These are phyloP conservation scores for Trichocomaceae sp. DNA, from an alignment of 2,329 filamentous ascomycete species.

Conservation along the genomic window DNA sequence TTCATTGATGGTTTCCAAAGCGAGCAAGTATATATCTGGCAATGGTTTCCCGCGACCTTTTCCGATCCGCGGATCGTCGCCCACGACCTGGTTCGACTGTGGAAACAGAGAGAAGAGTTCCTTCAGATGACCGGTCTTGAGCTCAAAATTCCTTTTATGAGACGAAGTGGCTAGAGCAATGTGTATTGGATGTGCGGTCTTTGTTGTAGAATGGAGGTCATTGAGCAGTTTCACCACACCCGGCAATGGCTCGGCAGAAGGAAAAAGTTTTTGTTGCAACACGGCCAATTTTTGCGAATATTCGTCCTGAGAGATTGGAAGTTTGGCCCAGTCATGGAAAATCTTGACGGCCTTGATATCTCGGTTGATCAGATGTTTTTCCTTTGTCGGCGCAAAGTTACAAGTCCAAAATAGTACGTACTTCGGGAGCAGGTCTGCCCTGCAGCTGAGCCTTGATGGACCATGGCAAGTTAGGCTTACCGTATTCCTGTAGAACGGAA, in stretches of 20 bases:
- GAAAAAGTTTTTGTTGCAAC: slow-evolving; percentile 68
- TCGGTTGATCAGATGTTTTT: neutral
- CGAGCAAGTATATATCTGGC: slow-evolving; percentile 89
- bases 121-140: slow-evolving; percentile 61
- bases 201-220: slow-evolving; percentile 29
- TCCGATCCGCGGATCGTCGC: slow-evolving; percentile 74
- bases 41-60: slow-evolving; percentile 84
- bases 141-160: slow-evolving; percentile 61
- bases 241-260: slow-evolving; percentile 65
- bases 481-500: slow-evolving; percentile 68
- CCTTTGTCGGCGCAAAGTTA: neutral
- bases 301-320: slow-evolving; percentile 67
- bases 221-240: slow-evolving; percentile 65
- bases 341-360: slow-evolving; percentile 49
- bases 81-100: slow-evolving; percentile 65
- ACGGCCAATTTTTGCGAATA: slow-evolving; percentile 55
- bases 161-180: slow-evolving; percentile 83
- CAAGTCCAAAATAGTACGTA: slow-evolving; percentile 19
- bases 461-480: slow-evolving; percentile 75
- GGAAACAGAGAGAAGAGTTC: slow-evolving; percentile 57
- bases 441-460: slow-evolving; percentile 84
- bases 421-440: slow-evolving; percentile 55
- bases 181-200: slow-evolving; percentile 50
- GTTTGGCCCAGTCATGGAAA: slow-evolving; percentile 74
- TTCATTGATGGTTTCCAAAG: slow-evolving; percentile 76